These are phyloP conservation scores for Dimocarpus longan DNA, from an alignment of 345 rosid species.

Conservation along the genomic window DNA sequence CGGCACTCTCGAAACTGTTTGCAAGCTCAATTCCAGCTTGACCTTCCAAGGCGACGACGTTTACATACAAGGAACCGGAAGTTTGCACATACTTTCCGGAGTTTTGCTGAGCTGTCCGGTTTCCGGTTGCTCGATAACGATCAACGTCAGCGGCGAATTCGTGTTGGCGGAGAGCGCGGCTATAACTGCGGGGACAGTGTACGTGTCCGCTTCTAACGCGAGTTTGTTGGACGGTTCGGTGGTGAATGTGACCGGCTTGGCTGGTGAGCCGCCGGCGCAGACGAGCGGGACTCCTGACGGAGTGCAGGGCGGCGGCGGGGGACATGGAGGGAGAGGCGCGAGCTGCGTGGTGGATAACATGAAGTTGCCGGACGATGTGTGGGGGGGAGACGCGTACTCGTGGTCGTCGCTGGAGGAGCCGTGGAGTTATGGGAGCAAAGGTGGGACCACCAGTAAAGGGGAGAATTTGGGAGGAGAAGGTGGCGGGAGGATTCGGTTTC, in stretches of 20 bases:
- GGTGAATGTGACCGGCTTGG: conserved; percentile 55
- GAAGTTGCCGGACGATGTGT: conserved; percentile 69
- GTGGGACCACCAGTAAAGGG: conserved; percentile 65
- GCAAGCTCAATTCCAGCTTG: conserved; percentile 51
- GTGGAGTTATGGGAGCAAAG: conserved; percentile 72
- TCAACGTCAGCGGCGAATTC: conserved; percentile 53
- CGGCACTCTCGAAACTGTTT: conserved; percentile 56
- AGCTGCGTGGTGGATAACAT: conserved; percentile 57
- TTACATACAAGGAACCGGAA: conserved; percentile 58
- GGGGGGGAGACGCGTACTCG: conserved; percentile 80
- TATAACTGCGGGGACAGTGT: conserved; percentile 44
- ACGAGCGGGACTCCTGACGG: conserved; percentile 68
- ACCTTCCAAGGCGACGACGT: conserved; percentile 47
- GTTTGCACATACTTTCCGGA: conserved; percentile 43
- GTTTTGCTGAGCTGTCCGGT: conserved; percentile 45
- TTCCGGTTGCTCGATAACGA: conserved; percentile 48
- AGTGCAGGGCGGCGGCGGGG: conserved; percentile 65
- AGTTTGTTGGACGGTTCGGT: conserved; percentile 40
- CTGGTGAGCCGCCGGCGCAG: conserved; percentile 62
- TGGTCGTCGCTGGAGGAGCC: conserved; percentile 66
- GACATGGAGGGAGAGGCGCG: conserved; percentile 75
- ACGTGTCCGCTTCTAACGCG: conserved; percentile 46
- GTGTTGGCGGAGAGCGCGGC: conserved; percentile 37
- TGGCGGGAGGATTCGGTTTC: conserved; percentile 62
- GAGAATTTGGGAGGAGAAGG: conserved; percentile 69